Evolutionary conservation across 345 rosid genomes (phyloP).

Genomic region (Triadica sebifera): DNA sequence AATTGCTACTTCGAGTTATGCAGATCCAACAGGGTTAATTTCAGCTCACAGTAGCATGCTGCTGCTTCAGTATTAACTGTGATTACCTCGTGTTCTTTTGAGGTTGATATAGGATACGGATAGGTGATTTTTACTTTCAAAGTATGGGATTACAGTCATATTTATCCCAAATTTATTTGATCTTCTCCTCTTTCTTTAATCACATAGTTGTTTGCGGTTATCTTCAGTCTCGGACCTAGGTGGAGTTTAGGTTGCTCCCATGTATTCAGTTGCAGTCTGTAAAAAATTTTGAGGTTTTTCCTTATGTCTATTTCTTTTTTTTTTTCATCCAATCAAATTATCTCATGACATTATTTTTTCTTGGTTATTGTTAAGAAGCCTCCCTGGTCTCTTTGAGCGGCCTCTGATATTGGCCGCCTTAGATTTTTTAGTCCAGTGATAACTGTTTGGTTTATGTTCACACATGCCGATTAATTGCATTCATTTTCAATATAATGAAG

Average conservation of each 20-base stretch:
- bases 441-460: too few species aligned
- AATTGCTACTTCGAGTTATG: constrained; percentile 2
- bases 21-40: not conserved
- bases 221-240: not conserved
- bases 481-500: not conserved
- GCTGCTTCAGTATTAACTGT: constrained; percentile 13
- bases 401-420: not conserved
- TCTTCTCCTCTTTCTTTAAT: not conserved
- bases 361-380: constrained; percentile 1
- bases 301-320: constrained; percentile 1
- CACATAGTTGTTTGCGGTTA: not conserved
- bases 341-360: too few species aligned
- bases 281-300: constrained; percentile 1
- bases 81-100: constrained; percentile 1
- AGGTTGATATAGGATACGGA: not conserved
- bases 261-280: constrained; percentile 10
- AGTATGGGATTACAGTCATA: not conserved
- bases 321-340: not conserved
- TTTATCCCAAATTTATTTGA: not conserved
- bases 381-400: not conserved
- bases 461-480: too few species aligned
- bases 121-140: constrained; percentile 8
- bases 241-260: too few species aligned
- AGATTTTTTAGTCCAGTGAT: too few species aligned
- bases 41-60: not conserved